Evolutionary conservation across 192 early-diverging fungal species (phyloP).

Genomic region (Chytriomyces confervae): DNA sequence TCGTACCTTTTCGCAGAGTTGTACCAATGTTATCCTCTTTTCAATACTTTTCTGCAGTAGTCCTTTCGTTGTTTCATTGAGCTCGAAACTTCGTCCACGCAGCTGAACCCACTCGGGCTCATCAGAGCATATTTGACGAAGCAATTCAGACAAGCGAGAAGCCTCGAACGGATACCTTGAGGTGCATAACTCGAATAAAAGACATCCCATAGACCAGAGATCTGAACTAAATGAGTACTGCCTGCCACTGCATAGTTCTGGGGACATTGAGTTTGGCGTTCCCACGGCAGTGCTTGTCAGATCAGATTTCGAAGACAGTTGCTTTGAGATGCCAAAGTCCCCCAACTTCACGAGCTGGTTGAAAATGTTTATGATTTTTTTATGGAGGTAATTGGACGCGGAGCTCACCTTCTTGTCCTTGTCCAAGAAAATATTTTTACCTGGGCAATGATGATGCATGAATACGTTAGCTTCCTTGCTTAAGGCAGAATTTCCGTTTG

Average conservation of each 20-base stretch:
- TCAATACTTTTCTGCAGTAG: not conserved
- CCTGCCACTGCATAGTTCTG: conserved; percentile 27
- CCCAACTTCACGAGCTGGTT: conserved; percentile 18
- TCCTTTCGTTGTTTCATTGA: not conserved
- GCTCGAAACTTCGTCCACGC: not conserved
- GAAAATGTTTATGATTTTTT: not conserved
- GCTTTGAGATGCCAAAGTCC: conserved; percentile 32
- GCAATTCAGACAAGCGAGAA: not conserved
- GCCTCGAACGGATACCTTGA: conserved; percentile 12
- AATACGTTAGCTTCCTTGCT: not conserved
- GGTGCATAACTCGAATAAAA: conserved; percentile 15
- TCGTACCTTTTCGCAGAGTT: not conserved
- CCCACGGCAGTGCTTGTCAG: conserved; percentile 15
- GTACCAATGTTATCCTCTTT: not conserved
- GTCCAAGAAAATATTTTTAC: conserved; percentile 38
- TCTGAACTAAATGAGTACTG: conserved; percentile 26
- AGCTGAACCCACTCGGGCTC: not conserved
- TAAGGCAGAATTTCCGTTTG: not conserved
- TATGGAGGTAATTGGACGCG: not conserved
- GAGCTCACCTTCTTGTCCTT: not conserved
- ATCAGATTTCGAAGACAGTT: not conserved
- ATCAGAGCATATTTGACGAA: not conserved
- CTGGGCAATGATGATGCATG: not conserved
- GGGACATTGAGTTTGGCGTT: conserved; percentile 29
- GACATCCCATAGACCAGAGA: conserved; percentile 30